phyloP scores from a whole-genome alignment of 2,329 filamentous ascomycete genomes.

The Amauroascus niger region DNA sequence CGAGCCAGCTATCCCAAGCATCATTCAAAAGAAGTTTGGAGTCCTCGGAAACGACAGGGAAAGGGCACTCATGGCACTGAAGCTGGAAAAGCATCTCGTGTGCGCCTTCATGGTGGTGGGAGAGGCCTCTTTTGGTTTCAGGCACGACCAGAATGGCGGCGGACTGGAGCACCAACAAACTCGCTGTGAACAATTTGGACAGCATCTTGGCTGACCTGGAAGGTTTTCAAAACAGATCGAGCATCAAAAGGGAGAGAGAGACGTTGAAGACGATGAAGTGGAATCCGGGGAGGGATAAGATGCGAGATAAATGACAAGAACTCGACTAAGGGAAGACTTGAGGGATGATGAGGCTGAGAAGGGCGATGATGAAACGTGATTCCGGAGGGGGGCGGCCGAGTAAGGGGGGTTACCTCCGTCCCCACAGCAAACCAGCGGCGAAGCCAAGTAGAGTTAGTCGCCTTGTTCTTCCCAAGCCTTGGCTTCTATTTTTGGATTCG shows the following conservation, averaged over 20 bases:
- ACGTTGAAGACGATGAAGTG: neutral
- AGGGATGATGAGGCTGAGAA: constrained; percentile 7
- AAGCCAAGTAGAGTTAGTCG: neutral
- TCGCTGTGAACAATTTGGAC: constrained; percentile 29
- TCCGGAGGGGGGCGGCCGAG: neutral
- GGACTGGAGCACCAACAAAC: constrained; percentile 28
- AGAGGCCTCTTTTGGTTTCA: constrained; percentile 12
- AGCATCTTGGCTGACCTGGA: constrained; percentile 25
- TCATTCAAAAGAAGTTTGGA: constrained; percentile 28
- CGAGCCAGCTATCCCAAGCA: constrained; percentile 30
- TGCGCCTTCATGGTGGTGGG: constrained; percentile 21
- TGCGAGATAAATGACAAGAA: neutral
- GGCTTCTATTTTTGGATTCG: neutral
- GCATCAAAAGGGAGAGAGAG: constrained; percentile 1
- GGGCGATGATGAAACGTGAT: neutral
- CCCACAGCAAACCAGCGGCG: neutral
- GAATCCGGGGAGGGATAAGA: neutral
- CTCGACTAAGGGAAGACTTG: too few species aligned
- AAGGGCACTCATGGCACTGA: constrained; percentile 33
- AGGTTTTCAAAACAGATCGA: neutral
- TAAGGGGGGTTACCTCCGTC: neutral
- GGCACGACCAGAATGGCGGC: constrained; percentile 34
- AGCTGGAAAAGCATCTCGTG: constrained; percentile 26
- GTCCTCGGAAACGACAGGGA: constrained; percentile 26
- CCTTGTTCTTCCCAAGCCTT: too few species aligned